Evolutionary conservation across 2,329 filamentous ascomycete genomes (phyloP).

Genomic region (Penicillium olsonii): DNA sequence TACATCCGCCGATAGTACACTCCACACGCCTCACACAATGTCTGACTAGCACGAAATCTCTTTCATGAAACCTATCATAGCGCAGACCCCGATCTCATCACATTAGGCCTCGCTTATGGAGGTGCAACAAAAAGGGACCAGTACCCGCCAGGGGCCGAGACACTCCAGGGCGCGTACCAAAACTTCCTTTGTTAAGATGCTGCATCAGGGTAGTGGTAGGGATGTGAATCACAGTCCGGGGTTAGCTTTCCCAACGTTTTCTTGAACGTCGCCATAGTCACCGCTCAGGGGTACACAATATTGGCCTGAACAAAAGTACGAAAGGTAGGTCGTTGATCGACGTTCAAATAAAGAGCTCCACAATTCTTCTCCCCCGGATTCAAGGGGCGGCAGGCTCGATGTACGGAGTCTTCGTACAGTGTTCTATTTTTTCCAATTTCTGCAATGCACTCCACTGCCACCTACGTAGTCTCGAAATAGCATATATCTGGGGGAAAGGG

Average conservation of each 20-base stretch:
- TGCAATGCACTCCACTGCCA: slow-evolving; percentile 9
- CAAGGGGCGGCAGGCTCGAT: slow-evolving; percentile 13
- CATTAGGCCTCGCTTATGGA: not conserved
- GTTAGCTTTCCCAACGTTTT: slow-evolving; percentile 1
- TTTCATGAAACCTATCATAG: not conserved
- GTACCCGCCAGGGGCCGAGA: slow-evolving; percentile 7
- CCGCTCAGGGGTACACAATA: slow-evolving; percentile 5
- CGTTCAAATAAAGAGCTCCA: slow-evolving; percentile 6
- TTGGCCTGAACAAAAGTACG: slow-evolving; percentile 9
- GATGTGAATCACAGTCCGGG: slow-evolving; percentile 1
- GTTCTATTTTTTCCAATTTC: slow-evolving; percentile 11
- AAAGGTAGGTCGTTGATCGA: slow-evolving; percentile 5
- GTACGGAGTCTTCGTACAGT: not conserved
- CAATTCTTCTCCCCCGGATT: slow-evolving; percentile 18
- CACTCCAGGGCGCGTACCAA: slow-evolving; percentile 6
- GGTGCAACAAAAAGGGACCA: not conserved
- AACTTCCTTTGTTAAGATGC: slow-evolving; percentile 4
- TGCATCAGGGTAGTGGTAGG: not conserved
- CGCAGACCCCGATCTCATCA: not conserved
- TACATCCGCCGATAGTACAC: not conserved
- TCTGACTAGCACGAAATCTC: not conserved
- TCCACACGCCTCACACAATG: not conserved
- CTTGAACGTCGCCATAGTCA: not conserved
- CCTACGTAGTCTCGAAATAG: not conserved
- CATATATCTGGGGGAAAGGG: slow-evolving; percentile 7